phyloP scores from a whole-genome alignment of 2,329 filamentous ascomycete species.

The Arthrobotrys musiformis region DNA sequence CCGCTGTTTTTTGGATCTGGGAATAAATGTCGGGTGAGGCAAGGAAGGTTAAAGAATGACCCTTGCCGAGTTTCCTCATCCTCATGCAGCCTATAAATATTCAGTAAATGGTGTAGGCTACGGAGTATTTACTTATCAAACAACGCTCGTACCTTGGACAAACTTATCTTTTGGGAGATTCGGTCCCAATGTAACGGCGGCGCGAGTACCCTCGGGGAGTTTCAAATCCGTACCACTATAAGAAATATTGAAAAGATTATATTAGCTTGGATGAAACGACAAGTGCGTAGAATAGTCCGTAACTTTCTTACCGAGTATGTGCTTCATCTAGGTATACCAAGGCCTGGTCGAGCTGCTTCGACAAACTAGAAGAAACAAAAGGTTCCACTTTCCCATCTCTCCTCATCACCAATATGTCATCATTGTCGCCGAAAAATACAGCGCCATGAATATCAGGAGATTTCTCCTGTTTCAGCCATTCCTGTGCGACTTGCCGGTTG shows the following conservation, averaged over 20 bases:
- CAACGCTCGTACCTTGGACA: slow-evolving; percentile 70
- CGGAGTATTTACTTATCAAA: background rate
- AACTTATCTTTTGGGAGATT: slow-evolving; percentile 75
- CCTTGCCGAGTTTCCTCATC: slow-evolving; percentile 74
- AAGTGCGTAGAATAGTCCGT: too few relatives aligned
- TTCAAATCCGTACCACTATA: slow-evolving; percentile 62
- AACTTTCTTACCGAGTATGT: slow-evolving; percentile 76
- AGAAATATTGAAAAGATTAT: slow-evolving; percentile 67
- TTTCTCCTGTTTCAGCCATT: slow-evolving; percentile 66
- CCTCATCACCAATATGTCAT: slow-evolving; percentile 69
- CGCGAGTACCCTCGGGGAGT: slow-evolving; percentile 11
- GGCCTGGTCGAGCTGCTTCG: slow-evolving; percentile 69
- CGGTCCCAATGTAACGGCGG: slow-evolving; percentile 72
- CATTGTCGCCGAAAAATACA: slow-evolving; percentile 70
- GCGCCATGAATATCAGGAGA: slow-evolving; percentile 61
- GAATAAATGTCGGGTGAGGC: slow-evolving; percentile 68
- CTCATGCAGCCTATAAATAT: slow-evolving; percentile 67
- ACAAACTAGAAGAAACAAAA: slow-evolving; percentile 71
- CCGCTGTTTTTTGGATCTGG: slow-evolving; percentile 65
- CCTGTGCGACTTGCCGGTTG: slow-evolving; percentile 68
- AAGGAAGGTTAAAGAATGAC: slow-evolving; percentile 71
- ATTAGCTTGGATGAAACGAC: slow-evolving; percentile 67
- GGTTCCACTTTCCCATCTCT: slow-evolving; percentile 63
- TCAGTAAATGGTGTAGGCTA: background rate
- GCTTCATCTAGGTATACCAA: slow-evolving; percentile 77